phyloP scores from a whole-genome alignment of 2,329 filamentous ascomycete species.

The Clonostachys sp. region DNA sequence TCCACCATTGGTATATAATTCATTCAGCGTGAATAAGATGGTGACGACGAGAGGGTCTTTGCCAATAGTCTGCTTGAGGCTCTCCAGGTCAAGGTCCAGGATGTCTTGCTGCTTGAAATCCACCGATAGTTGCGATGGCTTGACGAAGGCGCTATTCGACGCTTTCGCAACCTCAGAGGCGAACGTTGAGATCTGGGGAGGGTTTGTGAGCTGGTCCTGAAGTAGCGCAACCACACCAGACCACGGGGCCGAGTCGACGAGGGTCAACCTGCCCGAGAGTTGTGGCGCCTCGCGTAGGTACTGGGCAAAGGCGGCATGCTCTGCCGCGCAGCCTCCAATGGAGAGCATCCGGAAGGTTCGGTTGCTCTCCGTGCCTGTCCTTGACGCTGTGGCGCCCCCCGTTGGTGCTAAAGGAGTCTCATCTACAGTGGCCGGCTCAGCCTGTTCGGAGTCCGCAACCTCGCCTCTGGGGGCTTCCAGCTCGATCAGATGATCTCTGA shows the following conservation, averaged over 20 bases:
- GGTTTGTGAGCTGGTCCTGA: slow-evolving; percentile 45
- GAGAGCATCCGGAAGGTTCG: slow-evolving; percentile 28
- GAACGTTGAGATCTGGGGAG: slow-evolving; percentile 46
- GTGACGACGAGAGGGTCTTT: slow-evolving; percentile 58
- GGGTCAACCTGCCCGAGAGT: slow-evolving; percentile 39
- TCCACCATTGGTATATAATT: slow-evolving; percentile 79
- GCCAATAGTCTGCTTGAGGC: slow-evolving; percentile 24
- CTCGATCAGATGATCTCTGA: slow-evolving; percentile 24
- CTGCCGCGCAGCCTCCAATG: slow-evolving; percentile 55
- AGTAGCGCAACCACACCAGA: slow-evolving; percentile 55
- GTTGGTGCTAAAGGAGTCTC: background rate
- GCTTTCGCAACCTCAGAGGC: slow-evolving; percentile 41
- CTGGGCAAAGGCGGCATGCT: slow-evolving; percentile 51
- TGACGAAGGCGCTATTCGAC: slow-evolving; percentile 38
- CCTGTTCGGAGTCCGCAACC: slow-evolving; percentile 3
- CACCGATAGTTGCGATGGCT: slow-evolving; percentile 26
- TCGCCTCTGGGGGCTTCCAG: slow-evolving; percentile 8
- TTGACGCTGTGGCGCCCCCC: no score
- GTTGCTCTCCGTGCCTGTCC: background rate
- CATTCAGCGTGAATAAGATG: slow-evolving; percentile 91
- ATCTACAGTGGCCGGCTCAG: background rate
- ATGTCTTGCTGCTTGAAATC: slow-evolving; percentile 44
- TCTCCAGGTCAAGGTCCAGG: slow-evolving; percentile 29
- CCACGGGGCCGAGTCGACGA: slow-evolving; percentile 87
- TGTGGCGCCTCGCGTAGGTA: slow-evolving; percentile 24